Evolutionary conservation across 228 moss, liverwort and hornwort species (phyloP).

Genomic region (Sphagnum magellanicum): DNA sequence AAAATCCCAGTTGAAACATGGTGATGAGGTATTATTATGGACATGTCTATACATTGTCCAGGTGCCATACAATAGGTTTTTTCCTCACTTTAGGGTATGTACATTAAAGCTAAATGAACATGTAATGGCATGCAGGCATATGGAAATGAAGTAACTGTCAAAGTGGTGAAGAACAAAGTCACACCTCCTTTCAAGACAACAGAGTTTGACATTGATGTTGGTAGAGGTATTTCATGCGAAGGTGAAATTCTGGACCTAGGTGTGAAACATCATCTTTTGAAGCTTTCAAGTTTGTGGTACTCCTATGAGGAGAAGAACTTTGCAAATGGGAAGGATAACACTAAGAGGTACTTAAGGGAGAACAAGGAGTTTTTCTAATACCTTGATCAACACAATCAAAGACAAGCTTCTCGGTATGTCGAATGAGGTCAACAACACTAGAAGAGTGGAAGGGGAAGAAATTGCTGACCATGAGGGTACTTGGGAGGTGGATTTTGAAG

Average conservation of each 20-base stretch:
- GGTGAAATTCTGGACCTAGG: conserved; percentile 71
- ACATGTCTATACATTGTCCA: neutral
- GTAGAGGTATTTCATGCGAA: conserved; percentile 63
- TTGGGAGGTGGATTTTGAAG: too few relatives aligned
- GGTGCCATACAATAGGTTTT: neutral
- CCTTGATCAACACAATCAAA: conserved; percentile 47
- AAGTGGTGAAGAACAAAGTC: conserved; percentile 73
- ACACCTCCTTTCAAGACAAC: conserved; percentile 73
- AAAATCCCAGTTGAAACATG: conserved; percentile 56
- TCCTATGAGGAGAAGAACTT: conserved; percentile 59
- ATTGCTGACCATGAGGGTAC: too few relatives aligned
- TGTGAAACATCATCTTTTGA: conserved; percentile 36
- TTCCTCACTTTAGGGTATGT: neutral
- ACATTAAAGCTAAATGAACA: neutral
- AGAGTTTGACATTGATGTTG: conserved; percentile 72
- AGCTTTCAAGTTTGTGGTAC: conserved; percentile 61
- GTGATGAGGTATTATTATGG: conserved; percentile 39
- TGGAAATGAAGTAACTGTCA: conserved; percentile 50
- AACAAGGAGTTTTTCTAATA: conserved; percentile 44
- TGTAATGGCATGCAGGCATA: conserved; percentile 15
- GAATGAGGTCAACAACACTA: neutral
- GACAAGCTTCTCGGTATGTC: conserved; percentile 21
- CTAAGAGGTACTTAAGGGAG: conserved; percentile 57
- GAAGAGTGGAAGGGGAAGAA: neutral
- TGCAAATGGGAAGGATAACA: conserved; percentile 64